A percentile compares a stretch with the other conserved stretches of the same genome.
Evolutionary conservation across 1,284 basidiomycete genomes (phyloP).

Genomic region (Boletus sp.): DNA sequence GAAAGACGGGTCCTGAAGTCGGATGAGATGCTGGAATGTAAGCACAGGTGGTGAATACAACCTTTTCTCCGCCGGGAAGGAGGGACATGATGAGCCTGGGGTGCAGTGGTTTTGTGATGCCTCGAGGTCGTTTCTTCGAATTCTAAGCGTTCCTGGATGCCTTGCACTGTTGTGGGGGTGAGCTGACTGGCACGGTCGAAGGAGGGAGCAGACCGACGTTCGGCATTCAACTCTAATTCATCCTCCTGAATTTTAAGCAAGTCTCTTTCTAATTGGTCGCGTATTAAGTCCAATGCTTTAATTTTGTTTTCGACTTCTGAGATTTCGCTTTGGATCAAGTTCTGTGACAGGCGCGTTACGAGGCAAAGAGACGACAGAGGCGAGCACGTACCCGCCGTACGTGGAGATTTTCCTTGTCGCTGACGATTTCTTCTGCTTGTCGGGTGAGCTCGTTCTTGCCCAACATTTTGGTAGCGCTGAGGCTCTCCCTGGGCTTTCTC

Average conservation of each 20-base stretch:
- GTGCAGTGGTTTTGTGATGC: slow-evolving; percentile 37
- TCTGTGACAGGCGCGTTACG: slow-evolving; percentile 49
- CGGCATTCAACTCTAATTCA: slow-evolving; percentile 94
- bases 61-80: slow-evolving; percentile 80
- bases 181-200: slow-evolving; percentile 7
- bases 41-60: slow-evolving; percentile 32
- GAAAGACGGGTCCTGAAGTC: slow-evolving; percentile 81
- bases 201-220: slow-evolving; percentile 58
- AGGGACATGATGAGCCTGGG: slow-evolving; percentile 51
- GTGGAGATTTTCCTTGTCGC: slow-evolving; percentile 89
- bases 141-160: slow-evolving; percentile 82
- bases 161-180: slow-evolving; percentile 64
- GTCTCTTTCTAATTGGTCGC: slow-evolving; percentile 81
- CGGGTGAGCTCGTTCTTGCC: slow-evolving; percentile 81
- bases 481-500: slow-evolving; percentile 64
- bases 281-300: slow-evolving; percentile 80
- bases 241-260: slow-evolving; percentile 92
- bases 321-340: slow-evolving; percentile 84
- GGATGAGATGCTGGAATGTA: slow-evolving; percentile 20
- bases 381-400: slow-evolving; percentile 74
- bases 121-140: slow-evolving; percentile 58
- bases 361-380: slow-evolving; percentile 13
- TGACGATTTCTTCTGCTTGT: slow-evolving; percentile 82
- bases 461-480: slow-evolving; percentile 70
- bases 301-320: slow-evolving; percentile 89